Conservation (phyloP, 768 basidiomycete genomes). For the Mrakia blollopis region DNA sequence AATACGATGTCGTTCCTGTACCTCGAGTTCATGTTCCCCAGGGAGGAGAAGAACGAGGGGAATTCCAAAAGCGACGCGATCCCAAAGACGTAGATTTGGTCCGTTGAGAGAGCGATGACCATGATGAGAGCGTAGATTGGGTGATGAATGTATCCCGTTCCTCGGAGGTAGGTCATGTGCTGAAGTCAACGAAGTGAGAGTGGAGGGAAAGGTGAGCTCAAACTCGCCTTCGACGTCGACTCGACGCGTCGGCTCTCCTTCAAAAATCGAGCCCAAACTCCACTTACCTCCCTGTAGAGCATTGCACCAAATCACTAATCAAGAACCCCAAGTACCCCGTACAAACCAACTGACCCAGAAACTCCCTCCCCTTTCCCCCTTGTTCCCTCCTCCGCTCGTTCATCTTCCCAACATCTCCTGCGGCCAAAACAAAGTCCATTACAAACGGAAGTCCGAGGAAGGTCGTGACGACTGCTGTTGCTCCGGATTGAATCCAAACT, state of each 20-base stretch:
- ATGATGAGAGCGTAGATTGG: neutral
- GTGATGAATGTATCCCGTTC: neutral
- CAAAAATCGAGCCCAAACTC: neutral
- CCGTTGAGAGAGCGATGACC: neutral
- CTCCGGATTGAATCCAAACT: neutral
- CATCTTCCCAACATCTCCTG: neutral
- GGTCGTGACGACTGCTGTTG: neutral
- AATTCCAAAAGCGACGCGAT: conserved; percentile 13
- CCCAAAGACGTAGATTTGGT: neutral
- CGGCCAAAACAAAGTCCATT: neutral
- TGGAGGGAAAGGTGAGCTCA: neutral
- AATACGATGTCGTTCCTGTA: neutral
- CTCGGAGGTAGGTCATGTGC: neutral
- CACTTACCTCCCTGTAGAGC: neutral
- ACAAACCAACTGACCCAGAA: neutral
- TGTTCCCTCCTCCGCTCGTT: neutral
- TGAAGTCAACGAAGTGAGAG: neutral
- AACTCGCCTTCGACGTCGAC: neutral
- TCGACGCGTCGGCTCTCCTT: neutral
- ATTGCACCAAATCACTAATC: neutral
- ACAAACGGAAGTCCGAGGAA: neutral
- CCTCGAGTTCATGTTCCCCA: neutral
- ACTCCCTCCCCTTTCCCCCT: neutral
- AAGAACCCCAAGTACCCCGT: neutral
- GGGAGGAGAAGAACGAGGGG: conserved; percentile 12